Base-by-base conservation (phyloP, 2,329 filamentous ascomycete genomes). In the Scortechinia acanthostroma region DNA sequence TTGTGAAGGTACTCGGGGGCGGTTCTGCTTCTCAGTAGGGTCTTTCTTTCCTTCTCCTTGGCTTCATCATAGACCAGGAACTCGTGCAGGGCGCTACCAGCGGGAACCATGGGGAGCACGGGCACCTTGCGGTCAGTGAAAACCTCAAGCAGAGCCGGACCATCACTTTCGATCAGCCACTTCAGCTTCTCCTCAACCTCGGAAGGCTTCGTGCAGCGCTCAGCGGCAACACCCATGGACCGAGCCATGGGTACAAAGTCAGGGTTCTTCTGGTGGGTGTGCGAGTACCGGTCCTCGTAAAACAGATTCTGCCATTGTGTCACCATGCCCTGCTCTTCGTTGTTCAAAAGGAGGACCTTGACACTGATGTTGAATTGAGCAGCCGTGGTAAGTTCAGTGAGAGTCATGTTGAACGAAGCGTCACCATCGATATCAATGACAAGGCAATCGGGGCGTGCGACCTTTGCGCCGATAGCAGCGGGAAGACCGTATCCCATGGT, bases 221-320 rank as follows among this genome's bases (percentile, higher is more conserved):
- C 74, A 47, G 83, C 80, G 62, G 90, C 83, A 14, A 97, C 77
- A 50, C 84, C 82, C 91, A 97, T 97, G 19, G 91, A 84, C 52
- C 96, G 88, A 23, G 88, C 81, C 42, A 97, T 74, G 71, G 93
- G 95, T 67, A 91, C 87, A 61, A 97, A 97, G 62, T 96, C 83
- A n/a, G 91, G 90, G 66, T 97, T 97, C 60, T 80, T 76, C 69
- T 95, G 91, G 64, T 97, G 91, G 0, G 91, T 96, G 64, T 95
- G 91, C 25, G 89, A 77, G 56, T 83, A 97, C 55, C 91, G 83
- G 60, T 96, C 90, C 64, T 95, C 86, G 70, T 95, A 97, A 71
- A 97, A 97, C 52, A 97, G 80, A 56, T 89, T 91, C 68, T 97
- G 91, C 91, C 91, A 97, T 70, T 96, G 91, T 1, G 91, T 96